Conservation (phyloP, 257 asterid species). For the Solanum virginianum region DNA sequence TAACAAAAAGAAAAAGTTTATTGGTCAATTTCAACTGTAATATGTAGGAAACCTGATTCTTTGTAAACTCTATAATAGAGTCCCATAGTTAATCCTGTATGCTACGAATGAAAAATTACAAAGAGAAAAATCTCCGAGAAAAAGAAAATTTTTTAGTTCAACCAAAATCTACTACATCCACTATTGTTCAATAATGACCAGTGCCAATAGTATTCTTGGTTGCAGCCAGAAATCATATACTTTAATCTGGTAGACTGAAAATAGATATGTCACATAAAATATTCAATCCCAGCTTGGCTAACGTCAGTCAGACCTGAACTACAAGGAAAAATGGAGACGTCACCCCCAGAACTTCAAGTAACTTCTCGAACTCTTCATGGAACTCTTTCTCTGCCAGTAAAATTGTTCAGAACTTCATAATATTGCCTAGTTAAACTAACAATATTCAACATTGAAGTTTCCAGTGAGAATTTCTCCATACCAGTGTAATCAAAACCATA, state of each 20-base stretch:
- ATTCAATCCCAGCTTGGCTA: neutral
- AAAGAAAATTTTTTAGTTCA: neutral
- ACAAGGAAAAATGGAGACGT: conserved; percentile 70
- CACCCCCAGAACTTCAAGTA: conserved; percentile 58
- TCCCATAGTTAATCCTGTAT: neutral
- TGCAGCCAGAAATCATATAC: neutral
- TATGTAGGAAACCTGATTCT: neutral
- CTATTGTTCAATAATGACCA: neutral
- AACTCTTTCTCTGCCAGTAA: conserved; percentile 73
- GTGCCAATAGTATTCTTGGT: neutral
- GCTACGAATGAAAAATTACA: neutral
- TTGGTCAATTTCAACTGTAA: neutral
- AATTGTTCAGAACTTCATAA: conserved; percentile 9
- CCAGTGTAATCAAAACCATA: conserved; percentile 93
- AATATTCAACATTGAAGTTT: neutral
- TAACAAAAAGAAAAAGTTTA: neutral
- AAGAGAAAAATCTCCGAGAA: neutral
- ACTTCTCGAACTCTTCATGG: conserved; percentile 79
- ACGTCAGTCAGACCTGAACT: conserved; percentile 64
- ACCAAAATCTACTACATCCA: neutral
- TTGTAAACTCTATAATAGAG: neutral
- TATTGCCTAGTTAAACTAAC: neutral
- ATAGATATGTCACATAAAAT: neutral
- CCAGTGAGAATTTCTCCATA: conserved; percentile 8
- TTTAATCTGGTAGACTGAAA: neutral